A percentile compares a stretch with the other conserved stretches of the same genome.
phyloP scores from a whole-genome alignment of 169 alveolate species.

The Plasmodium malariae region DNA sequence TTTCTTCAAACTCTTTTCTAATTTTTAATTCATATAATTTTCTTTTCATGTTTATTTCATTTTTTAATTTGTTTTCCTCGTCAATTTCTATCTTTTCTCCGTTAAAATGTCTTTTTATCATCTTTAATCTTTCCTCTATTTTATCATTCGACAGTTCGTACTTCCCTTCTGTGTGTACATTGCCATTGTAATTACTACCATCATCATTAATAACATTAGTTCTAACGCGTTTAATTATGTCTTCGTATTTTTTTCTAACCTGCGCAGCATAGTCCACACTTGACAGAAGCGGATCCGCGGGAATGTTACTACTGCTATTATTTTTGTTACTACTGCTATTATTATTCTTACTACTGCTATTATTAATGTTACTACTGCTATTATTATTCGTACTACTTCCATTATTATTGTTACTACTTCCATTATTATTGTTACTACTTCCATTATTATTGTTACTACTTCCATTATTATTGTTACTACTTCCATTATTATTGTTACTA shows the following conservation, averaged over 20 bases:
- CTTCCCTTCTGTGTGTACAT: constrained; percentile 1
- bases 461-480: too few relatives aligned
- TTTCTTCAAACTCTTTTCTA: constrained; percentile 66
- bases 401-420: too few relatives aligned
- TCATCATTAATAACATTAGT: constrained; percentile 8
- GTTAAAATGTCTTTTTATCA: constrained; percentile 28
- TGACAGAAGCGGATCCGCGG: constrained; percentile 4
- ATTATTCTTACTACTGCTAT: too few relatives aligned
- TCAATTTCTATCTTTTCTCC: constrained; percentile 35
- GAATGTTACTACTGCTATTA: background rate
- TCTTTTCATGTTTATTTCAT: constrained; percentile 48
- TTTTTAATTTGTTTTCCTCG: constrained; percentile 35
- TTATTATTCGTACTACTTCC: too few relatives aligned
- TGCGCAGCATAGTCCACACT: constrained; percentile 1
- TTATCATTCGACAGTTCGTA: constrained; percentile 34
- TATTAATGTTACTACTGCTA: too few relatives aligned
- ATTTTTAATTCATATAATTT: constrained; percentile 63
- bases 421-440: too few relatives aligned
- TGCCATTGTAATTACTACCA: background rate
- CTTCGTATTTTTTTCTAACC: constrained; percentile 51
- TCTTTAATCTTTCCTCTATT: constrained; percentile 37
- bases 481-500: too few relatives aligned
- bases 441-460: too few relatives aligned
- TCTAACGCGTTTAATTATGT: constrained; percentile 15
- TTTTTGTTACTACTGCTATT: too few relatives aligned